These are phyloP conservation scores for Saccharomycopsis malanga DNA, from an alignment of 805 yeast genomes.

Conservation along the genomic window DNA sequence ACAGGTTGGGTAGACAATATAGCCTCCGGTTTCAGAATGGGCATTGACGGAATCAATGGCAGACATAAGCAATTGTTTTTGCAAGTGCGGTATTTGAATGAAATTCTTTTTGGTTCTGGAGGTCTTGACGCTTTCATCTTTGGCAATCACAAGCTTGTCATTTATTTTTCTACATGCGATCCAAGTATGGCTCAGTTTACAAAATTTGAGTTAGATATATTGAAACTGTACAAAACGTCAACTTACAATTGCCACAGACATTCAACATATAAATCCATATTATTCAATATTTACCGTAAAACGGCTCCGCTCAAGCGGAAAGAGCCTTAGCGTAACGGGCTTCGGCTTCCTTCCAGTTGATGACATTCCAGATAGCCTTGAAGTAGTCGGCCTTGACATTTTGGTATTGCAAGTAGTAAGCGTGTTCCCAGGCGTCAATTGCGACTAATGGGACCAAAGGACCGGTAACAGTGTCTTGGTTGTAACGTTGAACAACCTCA, in stretches of 20 bases:
- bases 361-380: constrained; percentile 89
- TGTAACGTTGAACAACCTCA: constrained; percentile 73
- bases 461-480: constrained; percentile 82
- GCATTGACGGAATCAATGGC: constrained; percentile 98
- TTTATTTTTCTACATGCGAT: too few relatives aligned
- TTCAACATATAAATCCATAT: too few relatives aligned
- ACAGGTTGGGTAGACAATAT: constrained; percentile 95
- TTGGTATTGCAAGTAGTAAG: constrained; percentile 88
- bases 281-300: too few relatives aligned
- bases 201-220: too few relatives aligned
- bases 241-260: too few relatives aligned
- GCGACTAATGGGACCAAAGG: constrained; percentile 68
- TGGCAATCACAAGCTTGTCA: constrained; percentile 95
- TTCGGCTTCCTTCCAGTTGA: constrained; percentile 90
- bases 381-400: constrained; percentile 88
- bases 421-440: constrained; percentile 96
- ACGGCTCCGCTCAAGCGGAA: constrained; percentile 7
- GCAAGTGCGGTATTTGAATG: constrained; percentile 92
- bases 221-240: too few relatives aligned
- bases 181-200: too few relatives aligned
- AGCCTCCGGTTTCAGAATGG: constrained; percentile 83
- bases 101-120: constrained; percentile 94
- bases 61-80: constrained; percentile 83
- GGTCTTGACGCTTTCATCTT: constrained; percentile 90
- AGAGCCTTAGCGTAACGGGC: constrained; percentile 43